These are phyloP conservation scores for Fusarium keratoplasticum DNA, from an alignment of 2,329 filamentous ascomycete genomes.

Conservation along the genomic window DNA sequence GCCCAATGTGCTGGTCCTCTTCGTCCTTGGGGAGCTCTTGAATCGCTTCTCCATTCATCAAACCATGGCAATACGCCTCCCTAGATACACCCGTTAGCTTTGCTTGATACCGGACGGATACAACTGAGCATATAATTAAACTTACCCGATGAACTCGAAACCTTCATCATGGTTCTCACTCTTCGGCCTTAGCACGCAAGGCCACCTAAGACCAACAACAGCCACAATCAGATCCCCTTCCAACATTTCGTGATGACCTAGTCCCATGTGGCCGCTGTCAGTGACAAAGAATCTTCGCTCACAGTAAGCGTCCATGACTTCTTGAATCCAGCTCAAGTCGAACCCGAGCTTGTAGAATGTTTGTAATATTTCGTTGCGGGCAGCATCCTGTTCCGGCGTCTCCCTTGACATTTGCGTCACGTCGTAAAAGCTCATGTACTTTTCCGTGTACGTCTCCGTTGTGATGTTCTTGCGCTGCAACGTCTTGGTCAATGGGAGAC, in stretches of 20 bases:
- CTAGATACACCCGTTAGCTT: constrained; percentile 6
- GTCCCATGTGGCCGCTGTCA: constrained; percentile 30
- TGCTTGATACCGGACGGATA: too few relatives aligned
- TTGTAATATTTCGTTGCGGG: neutral
- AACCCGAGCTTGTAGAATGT: constrained; percentile 12
- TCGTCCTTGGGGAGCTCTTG: neutral
- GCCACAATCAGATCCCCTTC: constrained; percentile 20
- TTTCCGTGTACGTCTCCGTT: constrained; percentile 15
- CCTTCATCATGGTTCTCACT: constrained; percentile 5
- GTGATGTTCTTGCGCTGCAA: neutral
- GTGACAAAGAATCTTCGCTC: constrained; percentile 28
- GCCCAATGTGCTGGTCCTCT: neutral
- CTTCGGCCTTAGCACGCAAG: constrained; percentile 21
- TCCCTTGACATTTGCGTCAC: constrained; percentile 1
- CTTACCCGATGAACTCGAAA: constrained; percentile 39
- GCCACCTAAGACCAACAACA: constrained; percentile 23
- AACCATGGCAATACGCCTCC: constrained; percentile 35
- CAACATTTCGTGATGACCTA: constrained; percentile 29
- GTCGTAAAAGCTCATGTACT: constrained; percentile 21
- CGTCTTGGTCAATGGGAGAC: neutral
- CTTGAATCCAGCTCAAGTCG: constrained; percentile 5
- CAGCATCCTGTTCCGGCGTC: neutral
- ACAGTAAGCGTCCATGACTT: constrained; percentile 19
- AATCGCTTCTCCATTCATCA: constrained; percentile 31
- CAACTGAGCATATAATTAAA: neutral